Evolutionary conservation across 2,329 filamentous ascomycete genomes (phyloP).

Genomic region (Botrytis cinerea): DNA sequence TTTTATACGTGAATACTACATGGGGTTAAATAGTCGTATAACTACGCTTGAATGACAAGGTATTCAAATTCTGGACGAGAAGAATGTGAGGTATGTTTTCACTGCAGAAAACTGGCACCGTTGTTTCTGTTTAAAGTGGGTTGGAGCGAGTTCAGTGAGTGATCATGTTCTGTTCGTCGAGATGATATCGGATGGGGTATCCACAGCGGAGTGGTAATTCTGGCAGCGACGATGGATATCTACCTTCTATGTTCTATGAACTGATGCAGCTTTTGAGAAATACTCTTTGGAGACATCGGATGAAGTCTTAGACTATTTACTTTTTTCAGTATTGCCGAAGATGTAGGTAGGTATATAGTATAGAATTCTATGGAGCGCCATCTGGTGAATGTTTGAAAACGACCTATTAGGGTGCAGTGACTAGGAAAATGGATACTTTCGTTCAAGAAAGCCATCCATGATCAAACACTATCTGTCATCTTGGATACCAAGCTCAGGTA

Average conservation of each 20-base stretch:
- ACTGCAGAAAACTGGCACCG: not conserved
- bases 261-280: not conserved
- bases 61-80: not conserved
- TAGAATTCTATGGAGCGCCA: not conserved
- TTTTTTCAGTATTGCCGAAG: not conserved
- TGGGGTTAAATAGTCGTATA: not conserved
- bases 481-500: not conserved
- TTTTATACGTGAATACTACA: not conserved
- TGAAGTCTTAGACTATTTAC: not conserved
- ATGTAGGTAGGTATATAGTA: not conserved
- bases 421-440: not conserved
- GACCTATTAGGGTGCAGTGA: not conserved
- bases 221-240: not conserved
- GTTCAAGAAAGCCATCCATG: no score
- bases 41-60: not conserved
- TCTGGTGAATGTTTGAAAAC: not conserved
- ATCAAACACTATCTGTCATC: no score
- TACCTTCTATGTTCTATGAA: not conserved
- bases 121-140: not conserved
- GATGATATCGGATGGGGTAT: not conserved
- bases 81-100: not conserved
- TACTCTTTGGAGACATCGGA: not conserved
- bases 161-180: not conserved
- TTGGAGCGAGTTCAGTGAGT: not conserved
- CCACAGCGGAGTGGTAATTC: not conserved